Evolutionary conservation across 1,284 basidiomycete genomes (phyloP), one percentile per base, ranked within the genome.

Genomic region (Ganoderma sinense): DNA sequence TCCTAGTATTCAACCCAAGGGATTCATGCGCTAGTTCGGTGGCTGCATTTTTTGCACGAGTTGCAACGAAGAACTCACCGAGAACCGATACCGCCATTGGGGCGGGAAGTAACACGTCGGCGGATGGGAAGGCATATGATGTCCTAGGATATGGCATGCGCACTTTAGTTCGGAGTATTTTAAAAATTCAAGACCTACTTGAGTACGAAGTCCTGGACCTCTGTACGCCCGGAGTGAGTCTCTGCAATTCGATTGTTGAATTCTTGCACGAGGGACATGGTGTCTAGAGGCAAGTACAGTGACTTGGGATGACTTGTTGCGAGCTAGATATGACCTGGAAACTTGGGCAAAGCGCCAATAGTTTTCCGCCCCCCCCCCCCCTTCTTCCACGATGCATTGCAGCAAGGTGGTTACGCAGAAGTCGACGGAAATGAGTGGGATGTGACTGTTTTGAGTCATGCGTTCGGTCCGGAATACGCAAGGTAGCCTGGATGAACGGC

Each of bases 31-130:
- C 4, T 4, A 13, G 4, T 14, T 51, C 20, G 23, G 48, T 51
- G 23, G 11, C 1, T 4, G 48, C 26, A 23, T 26, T 5, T 26
- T 5, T 51, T 51, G 23, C 26, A 0, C 26, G 48, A 56, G 31
- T 33, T 7, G 14, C 20, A 7, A n/a, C 1, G 48, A 40, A 20
- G 29, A 3, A 10, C 23, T 55, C 11, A 69, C 68, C 68, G 39
- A 69, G 61, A 11, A 69, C 64, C 2, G 68, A 65, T 2, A 69
- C 65, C 18, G 65, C 65, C 68, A 69, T 69, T 11, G 68, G 68
- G 6, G 68, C 68, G 4, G 68, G 68, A 23, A 69, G 64, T 13
- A 69, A 61, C 7, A 69, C 68, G 16, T 69, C 68, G 0, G 68
- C 68, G 5, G 65, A 66, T 11, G 68, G 68, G 36, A 69, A 69